These are phyloP conservation scores for Leptodermis oblonga DNA, from an alignment of 257 asterid species.

Conservation along the genomic window DNA sequence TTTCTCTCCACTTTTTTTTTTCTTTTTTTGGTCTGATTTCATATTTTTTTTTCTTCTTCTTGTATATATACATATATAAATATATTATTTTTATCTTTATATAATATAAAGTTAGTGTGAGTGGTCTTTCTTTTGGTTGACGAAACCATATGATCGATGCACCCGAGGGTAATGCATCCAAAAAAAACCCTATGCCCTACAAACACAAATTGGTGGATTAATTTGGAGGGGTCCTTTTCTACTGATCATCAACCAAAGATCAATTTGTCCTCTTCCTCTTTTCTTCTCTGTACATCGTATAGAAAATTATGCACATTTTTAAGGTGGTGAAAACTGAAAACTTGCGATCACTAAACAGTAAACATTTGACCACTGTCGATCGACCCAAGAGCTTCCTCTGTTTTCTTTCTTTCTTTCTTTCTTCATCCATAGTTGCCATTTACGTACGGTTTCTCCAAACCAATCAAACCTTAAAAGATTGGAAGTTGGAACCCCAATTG, in stretches of 20 bases:
- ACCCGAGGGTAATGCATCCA: background rate
- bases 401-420: background rate
- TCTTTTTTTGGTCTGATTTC: too few species aligned
- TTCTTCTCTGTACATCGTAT: background rate
- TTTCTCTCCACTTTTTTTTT: too few species aligned
- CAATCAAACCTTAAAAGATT: conserved; percentile 4
- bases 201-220: background rate
- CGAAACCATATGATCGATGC: too few species aligned
- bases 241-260: background rate
- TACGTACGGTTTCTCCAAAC: too few species aligned
- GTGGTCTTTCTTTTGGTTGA: too few species aligned
- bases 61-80: too few species aligned
- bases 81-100: too few species aligned
- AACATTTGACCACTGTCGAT: conserved; percentile 10
- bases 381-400: too few species aligned
- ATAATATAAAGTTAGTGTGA: too few species aligned
- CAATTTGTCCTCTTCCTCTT: background rate
- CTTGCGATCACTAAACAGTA: background rate
- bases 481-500: conserved; percentile 8
- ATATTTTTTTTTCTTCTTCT: too few species aligned
- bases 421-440: background rate
- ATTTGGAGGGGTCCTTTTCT: conserved; percentile 11
- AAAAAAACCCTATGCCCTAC: background rate
- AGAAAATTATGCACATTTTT: background rate
- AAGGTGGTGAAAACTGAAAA: conserved; percentile 2